phyloP scores from a whole-genome alignment of 169 alveolate genomes.

The Plasmodium yoelii region DNA sequence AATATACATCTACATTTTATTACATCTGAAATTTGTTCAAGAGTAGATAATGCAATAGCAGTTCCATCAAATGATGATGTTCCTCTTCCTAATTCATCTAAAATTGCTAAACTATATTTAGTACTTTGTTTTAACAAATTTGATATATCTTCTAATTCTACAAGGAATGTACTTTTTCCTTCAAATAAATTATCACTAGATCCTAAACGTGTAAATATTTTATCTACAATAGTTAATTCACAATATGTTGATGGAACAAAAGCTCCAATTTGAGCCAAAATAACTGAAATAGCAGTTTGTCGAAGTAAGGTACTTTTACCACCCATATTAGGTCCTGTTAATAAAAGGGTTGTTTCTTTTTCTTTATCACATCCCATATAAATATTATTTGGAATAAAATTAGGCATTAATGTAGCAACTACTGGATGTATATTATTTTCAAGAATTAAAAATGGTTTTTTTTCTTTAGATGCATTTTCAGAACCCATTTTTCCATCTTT shows the following conservation, averaged over 20 bases:
- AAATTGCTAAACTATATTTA: conserved; percentile 93
- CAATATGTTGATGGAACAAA: conserved; percentile 95
- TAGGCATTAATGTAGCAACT: conserved; percentile 80
- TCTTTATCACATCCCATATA: conserved; percentile 76
- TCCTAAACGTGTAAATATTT: conserved; percentile 99
- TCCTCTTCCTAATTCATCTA: conserved; percentile 99
- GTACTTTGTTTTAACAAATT: conserved; percentile 86
- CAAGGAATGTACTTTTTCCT: conserved; percentile 98
- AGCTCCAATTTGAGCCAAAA: conserved; percentile 99
- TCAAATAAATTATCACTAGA: conserved; percentile 97
- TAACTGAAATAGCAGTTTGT: conserved; percentile 95
- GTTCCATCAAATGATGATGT: conserved; percentile 99
- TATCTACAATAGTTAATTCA: conserved; percentile 95
- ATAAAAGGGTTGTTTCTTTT: conserved; percentile 80
- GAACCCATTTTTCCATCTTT: neutral
- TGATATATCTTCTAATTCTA: conserved; percentile 98
- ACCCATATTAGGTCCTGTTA: conserved; percentile 99
- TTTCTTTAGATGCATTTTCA: conserved; percentile 18
- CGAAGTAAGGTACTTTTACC: conserved; percentile 99
- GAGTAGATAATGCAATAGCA: conserved; percentile 96
- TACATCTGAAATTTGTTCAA: conserved; percentile 89
- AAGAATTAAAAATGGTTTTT: conserved; percentile 32
- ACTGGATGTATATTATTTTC: conserved; percentile 83
- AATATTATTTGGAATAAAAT: conserved; percentile 90
- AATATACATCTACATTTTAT: conserved; percentile 93